Conservation (phyloP, 768 basidiomycete genomes). For the Cubamyces sp. region DNA sequence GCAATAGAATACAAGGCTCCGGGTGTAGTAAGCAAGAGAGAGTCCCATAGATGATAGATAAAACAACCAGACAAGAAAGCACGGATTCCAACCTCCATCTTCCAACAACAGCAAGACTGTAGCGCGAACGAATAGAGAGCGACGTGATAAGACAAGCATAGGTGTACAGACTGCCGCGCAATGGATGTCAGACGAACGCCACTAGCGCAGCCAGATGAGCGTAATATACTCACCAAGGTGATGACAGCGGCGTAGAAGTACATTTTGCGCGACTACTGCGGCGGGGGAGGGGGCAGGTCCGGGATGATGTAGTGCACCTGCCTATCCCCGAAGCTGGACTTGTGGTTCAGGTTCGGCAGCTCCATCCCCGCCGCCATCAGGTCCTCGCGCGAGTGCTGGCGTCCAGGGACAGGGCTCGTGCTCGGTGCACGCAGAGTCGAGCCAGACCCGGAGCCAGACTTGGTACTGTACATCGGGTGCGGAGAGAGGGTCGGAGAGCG, state of each 20-base stretch:
- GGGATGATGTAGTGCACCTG: conserved; percentile 36
- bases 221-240: conserved; percentile 8
- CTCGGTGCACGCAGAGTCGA: conserved; percentile 23
- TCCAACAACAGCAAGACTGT: neutral
- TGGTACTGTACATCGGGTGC: conserved; percentile 15
- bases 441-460: conserved; percentile 19
- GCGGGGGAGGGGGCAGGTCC: conserved; percentile 32
- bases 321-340: conserved; percentile 37
- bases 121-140: conserved; percentile 3
- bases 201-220: neutral
- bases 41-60: conserved; percentile 22
- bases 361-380: conserved; percentile 24
- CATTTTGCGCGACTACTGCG: conserved; percentile 19
- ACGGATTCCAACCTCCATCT: conserved; percentile 1
- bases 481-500: conserved; percentile 6
- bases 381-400: conserved; percentile 30
- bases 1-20: conserved; percentile 1
- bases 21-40: conserved; percentile 2
- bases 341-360: conserved; percentile 32
- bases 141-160: conserved; percentile 6
- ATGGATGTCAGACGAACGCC: neutral
- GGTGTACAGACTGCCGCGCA: conserved; percentile 3
- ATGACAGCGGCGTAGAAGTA: conserved; percentile 10
- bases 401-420: conserved; percentile 4
- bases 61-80: neutral